Conservation (phyloP, 192 early-diverging fungal genomes). For the Jimgerdemannia flammicorona region DNA sequence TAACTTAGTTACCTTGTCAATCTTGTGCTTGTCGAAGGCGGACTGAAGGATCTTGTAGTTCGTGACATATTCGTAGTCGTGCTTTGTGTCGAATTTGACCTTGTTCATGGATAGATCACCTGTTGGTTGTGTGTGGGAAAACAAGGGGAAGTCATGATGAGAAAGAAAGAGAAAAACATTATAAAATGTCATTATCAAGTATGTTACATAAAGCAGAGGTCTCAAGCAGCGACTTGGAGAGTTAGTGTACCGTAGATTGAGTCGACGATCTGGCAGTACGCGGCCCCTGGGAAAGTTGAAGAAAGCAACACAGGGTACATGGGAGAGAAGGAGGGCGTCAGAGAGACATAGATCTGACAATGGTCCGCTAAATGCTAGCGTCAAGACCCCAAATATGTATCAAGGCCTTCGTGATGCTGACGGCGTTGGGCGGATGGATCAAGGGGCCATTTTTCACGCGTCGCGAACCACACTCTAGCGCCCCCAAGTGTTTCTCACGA, state of each 20-base stretch:
- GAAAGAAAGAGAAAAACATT: neutral
- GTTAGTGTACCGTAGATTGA: conserved; percentile 57
- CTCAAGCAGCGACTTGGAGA: neutral
- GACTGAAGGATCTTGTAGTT: conserved; percentile 96
- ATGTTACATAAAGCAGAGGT: neutral
- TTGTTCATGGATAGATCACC: conserved; percentile 78
- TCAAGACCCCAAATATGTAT: neutral
- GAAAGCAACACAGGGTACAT: neutral
- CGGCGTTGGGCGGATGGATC: neutral
- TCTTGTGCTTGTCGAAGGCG: conserved; percentile 79
- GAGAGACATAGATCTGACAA: neutral
- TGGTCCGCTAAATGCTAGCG: neutral
- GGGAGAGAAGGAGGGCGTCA: neutral
- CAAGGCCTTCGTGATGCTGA: neutral
- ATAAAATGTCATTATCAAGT: neutral
- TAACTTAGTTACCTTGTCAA: conserved; percentile 70
- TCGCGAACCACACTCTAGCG: neutral
- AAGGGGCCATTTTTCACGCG: neutral
- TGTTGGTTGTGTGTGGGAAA: conserved; percentile 54
- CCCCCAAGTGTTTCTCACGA: neutral
- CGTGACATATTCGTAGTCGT: conserved; percentile 93
- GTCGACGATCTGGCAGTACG: conserved; percentile 68
- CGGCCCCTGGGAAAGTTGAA: conserved; percentile 44
- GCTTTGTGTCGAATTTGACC: conserved; percentile 93
- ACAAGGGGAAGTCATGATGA: neutral